Conservation (phyloP, 75 land plant species). For the Chamaecyparis obtusa region DNA sequence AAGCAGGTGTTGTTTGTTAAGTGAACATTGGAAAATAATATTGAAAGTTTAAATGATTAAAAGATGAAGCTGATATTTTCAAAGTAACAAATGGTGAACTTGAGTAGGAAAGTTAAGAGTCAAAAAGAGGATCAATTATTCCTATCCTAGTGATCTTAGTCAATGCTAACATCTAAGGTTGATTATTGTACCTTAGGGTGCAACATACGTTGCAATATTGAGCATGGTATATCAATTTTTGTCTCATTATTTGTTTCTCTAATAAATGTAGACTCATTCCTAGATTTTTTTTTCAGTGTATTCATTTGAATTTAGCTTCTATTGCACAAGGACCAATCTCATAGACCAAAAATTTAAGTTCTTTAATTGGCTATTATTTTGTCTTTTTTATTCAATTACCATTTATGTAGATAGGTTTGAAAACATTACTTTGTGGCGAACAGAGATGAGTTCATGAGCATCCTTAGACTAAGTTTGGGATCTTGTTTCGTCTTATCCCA, state of each 20-base stretch:
- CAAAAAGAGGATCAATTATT: not conserved
- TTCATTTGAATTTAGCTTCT: no score
- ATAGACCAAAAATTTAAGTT: no score
- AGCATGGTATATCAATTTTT: not conserved
- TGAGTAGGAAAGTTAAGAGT: not conserved
- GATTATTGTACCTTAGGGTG: not conserved
- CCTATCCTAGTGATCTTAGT: not conserved
- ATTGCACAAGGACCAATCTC: no score
- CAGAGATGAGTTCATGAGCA: no score
- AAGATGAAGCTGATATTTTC: not conserved
- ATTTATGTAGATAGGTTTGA: no score
- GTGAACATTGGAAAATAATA: not conserved
- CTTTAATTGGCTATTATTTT: no score
- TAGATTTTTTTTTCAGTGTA: no score
- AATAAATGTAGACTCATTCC: not conserved
- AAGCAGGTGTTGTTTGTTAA: not conserved
- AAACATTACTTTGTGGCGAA: no score
- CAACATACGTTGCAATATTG: not conserved
- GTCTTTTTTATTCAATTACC: no score
- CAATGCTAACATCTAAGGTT: not conserved
- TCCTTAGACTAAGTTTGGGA: no score
- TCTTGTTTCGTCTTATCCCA: no score
- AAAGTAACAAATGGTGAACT: not conserved
- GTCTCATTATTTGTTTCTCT: not conserved
- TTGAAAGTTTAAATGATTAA: not conserved